phyloP scores from a whole-genome alignment of 148 eudicot genomes.

The Drosera capensis region DNA sequence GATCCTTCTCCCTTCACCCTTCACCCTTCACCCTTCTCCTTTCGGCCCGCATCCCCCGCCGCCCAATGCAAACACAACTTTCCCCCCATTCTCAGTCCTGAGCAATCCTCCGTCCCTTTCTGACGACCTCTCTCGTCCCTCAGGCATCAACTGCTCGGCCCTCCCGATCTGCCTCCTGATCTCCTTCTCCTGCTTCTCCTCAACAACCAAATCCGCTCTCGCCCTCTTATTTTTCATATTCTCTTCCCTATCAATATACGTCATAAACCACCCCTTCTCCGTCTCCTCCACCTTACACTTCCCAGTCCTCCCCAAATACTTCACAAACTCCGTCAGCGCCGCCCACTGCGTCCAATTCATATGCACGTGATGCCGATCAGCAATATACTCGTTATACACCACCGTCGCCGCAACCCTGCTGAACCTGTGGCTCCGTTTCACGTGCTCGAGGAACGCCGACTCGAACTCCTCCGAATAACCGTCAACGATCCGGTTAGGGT shows the following conservation, averaged over 20 bases:
- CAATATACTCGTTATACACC: constrained; percentile 72
- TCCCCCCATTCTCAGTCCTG: neutral
- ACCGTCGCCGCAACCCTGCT: constrained; percentile 78
- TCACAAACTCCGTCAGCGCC: constrained; percentile 2
- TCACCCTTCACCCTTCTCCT: neutral
- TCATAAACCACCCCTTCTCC: neutral
- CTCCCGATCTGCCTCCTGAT: neutral
- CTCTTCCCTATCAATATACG: neutral
- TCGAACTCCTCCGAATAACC: constrained; percentile 84
- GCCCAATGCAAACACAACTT: neutral
- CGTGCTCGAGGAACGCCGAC: constrained; percentile 47
- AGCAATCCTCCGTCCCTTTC: neutral
- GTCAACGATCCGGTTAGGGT: constrained; percentile 56
- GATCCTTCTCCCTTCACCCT: neutral
- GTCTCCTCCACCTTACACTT: neutral
- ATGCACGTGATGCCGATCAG: constrained; percentile 72
- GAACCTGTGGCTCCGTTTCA: constrained; percentile 71
- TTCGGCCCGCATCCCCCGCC: neutral
- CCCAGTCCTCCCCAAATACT: neutral
- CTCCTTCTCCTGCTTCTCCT: neutral
- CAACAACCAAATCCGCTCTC: neutral
- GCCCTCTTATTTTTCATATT: neutral
- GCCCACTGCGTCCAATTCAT: constrained; percentile 92
- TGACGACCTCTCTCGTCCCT: neutral
- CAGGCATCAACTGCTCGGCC: neutral